phyloP scores from a whole-genome alignment of 805 yeast genomes.

The Zygosaccharomyces gambellarensis region DNA sequence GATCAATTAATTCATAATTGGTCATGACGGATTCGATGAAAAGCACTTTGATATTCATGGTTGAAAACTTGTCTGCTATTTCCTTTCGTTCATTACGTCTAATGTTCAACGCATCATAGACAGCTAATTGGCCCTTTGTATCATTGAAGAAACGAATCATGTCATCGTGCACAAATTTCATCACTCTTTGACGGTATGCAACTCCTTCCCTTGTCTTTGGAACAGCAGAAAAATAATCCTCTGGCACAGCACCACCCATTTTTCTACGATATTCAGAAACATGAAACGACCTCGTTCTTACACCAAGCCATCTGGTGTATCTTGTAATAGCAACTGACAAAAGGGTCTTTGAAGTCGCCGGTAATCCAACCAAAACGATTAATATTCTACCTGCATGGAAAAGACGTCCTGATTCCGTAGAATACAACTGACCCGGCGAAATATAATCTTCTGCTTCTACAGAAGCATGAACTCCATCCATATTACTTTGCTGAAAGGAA shows the following conservation, averaged over 20 bases:
- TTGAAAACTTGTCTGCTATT: slow-evolving; percentile 49
- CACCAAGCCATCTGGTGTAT: slow-evolving; percentile 94
- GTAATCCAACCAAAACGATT: slow-evolving; percentile 84
- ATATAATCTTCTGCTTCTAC: slow-evolving; percentile 43
- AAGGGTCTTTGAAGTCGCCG: slow-evolving; percentile 95
- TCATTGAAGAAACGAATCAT: slow-evolving; percentile 64
- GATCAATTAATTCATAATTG: slow-evolving; percentile 58
- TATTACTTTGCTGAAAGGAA: slow-evolving; percentile 6
- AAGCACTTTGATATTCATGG: slow-evolving; percentile 64
- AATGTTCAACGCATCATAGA: slow-evolving; percentile 93
- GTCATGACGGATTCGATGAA: slow-evolving; percentile 87
- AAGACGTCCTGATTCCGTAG: slow-evolving; percentile 86
- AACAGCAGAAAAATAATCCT: slow-evolving; percentile 60
- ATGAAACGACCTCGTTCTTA: slow-evolving; percentile 85
- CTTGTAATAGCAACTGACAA: slow-evolving; percentile 87
- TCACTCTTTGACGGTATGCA: slow-evolving; percentile 51
- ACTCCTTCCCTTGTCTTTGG: slow-evolving; percentile 47
- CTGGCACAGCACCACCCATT: slow-evolving; percentile 46
- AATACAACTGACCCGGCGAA: slow-evolving; percentile 88
- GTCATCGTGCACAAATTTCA: slow-evolving; percentile 62
- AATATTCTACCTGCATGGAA: slow-evolving; percentile 95
- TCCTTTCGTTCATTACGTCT: slow-evolving; percentile 59
- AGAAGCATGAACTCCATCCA: slow-evolving; percentile 63
- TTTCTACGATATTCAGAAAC: slow-evolving; percentile 84
- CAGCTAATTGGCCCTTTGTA: slow-evolving; percentile 89